Conservation (phyloP, 2,329 filamentous ascomycete species). For the Fusarium aywerte region DNA sequence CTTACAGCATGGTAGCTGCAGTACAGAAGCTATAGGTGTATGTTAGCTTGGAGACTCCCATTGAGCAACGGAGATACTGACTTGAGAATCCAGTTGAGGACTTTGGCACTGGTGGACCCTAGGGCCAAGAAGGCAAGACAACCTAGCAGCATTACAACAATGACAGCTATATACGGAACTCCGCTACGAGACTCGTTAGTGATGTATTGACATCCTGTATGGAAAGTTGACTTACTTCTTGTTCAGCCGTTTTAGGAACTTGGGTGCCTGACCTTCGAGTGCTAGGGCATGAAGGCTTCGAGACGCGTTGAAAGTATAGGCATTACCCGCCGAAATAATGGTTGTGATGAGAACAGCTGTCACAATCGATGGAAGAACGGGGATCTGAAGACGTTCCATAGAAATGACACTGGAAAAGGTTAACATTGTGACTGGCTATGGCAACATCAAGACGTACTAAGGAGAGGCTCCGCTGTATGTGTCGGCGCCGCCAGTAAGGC, state of each 20-base stretch:
- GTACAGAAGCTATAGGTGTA: background rate
- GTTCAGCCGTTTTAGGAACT: background rate
- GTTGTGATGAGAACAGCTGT: constrained; percentile 4
- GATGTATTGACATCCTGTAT: rapidly evolving
- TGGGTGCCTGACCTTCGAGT: background rate
- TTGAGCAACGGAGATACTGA: background rate
- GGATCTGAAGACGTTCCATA: background rate
- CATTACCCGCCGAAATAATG: constrained; percentile 9
- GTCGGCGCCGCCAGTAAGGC: background rate
- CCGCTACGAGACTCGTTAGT: background rate
- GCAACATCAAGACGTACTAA: background rate
- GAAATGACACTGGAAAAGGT: background rate
- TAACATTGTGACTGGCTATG: background rate
- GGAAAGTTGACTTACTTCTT: background rate
- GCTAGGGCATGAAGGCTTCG: constrained; percentile 7
- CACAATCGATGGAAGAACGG: constrained; percentile 5
- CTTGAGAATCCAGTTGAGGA: background rate
- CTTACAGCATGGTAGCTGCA: background rate
- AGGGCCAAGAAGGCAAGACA: background rate
- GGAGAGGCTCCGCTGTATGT: constrained; percentile 1
- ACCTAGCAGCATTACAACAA: background rate
- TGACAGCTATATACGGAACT: background rate
- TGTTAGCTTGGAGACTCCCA: background rate
- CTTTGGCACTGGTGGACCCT: background rate
- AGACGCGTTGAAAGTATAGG: background rate